Conservation (phyloP, 306 rosid genomes). For the Citrullus colocynthis region DNA sequence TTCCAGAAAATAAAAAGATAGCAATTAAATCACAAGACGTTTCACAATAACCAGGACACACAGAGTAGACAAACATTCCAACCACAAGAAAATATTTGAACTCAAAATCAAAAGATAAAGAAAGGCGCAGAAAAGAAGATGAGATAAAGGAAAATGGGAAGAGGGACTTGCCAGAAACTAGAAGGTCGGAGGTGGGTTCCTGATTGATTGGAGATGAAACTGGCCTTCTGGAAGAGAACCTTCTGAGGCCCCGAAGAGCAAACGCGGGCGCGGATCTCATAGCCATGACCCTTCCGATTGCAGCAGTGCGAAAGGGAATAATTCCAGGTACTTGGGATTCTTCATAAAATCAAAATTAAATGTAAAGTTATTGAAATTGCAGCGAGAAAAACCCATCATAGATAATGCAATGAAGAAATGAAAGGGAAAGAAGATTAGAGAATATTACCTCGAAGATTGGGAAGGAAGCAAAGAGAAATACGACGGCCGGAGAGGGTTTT, state of each 20-base stretch:
- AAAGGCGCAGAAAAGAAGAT: background rate
- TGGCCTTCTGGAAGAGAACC: background rate
- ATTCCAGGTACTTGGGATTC: background rate
- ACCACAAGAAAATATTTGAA: background rate
- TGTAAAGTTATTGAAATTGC: background rate
- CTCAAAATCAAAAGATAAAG: background rate
- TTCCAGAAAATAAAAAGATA: background rate
- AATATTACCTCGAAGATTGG: no score
- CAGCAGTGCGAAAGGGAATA: background rate
- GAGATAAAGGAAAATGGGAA: background rate
- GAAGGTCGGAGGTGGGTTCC: background rate
- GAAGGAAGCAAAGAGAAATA: no score
- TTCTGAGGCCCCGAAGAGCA: conserved; percentile 4
- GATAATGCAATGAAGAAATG: no score
- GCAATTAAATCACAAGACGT: background rate
- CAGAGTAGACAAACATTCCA: background rate
- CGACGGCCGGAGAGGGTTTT: no score
- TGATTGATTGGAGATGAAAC: background rate
- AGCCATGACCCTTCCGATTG: background rate
- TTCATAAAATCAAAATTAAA: background rate
- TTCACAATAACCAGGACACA: background rate
- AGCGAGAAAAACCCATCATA: no score
- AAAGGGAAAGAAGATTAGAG: no score
- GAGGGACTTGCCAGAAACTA: conserved; percentile 1
- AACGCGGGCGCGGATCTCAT: background rate